Percentiles rank a stretch among this genome's conserved stretches.
Conservation (phyloP, 2,329 filamentous ascomycete genomes). For the Eurotiales sp. region DNA sequence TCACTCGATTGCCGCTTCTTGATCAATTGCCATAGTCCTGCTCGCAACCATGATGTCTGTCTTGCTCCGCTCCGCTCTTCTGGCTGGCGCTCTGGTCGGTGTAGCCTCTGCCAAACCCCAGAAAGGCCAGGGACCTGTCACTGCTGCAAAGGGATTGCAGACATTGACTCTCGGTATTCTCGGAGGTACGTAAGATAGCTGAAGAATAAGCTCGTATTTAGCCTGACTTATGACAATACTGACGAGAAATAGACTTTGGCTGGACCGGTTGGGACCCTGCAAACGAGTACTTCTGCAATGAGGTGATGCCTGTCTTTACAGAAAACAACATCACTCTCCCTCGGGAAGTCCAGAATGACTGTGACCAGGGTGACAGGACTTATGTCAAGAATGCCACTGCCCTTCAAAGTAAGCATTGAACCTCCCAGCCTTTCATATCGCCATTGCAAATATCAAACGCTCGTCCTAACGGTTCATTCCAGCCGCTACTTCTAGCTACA, state of each 20-base stretch:
- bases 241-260: slow-evolving; percentile 18
- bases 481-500: slow-evolving; percentile 21
- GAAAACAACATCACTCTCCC: slow-evolving; percentile 20
- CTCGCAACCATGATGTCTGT: neutral
- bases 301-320: slow-evolving; percentile 14
- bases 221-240: neutral
- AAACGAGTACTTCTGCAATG: slow-evolving; percentile 22
- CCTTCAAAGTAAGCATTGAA: slow-evolving; percentile 18
- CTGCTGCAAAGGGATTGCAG: slow-evolving; percentile 8
- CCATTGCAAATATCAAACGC: too few species aligned
- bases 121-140: neutral
- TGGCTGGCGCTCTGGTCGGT: neutral
- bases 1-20: too few species aligned
- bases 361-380: slow-evolving; percentile 21
- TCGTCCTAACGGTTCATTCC: too few species aligned
- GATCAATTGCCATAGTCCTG: too few species aligned
- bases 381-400: slow-evolving; percentile 21
- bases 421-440: too few species aligned
- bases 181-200: slow-evolving; percentile 1
- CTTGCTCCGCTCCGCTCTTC: neutral
- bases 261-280: slow-evolving; percentile 25
- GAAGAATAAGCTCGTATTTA: neutral
- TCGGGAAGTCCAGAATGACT: slow-evolving; percentile 21
- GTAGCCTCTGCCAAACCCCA: slow-evolving; percentile 9
- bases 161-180: slow-evolving; percentile 8